Conservation (phyloP, 2,329 filamentous ascomycete genomes). For the Talaromyces sp. region DNA sequence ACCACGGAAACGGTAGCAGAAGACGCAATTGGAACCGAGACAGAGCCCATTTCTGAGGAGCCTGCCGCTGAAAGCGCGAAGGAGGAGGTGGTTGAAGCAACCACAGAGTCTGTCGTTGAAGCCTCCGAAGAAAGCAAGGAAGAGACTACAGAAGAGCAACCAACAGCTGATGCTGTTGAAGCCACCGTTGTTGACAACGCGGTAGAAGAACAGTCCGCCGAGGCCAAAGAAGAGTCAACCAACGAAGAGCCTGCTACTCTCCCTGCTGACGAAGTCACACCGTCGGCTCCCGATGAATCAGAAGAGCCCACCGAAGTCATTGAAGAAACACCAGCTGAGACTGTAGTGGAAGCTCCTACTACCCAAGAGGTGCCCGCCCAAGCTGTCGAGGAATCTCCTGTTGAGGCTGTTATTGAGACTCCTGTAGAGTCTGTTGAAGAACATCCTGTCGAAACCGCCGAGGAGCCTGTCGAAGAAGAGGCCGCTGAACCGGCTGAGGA, state of each 20-base stretch:
- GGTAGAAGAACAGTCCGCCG: neutral
- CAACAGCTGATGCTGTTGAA: neutral
- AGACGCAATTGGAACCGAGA: neutral
- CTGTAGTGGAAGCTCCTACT: neutral
- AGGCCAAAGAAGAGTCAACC: neutral
- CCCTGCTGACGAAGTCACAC: neutral
- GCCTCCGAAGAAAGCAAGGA: neutral
- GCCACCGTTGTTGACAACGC: neutral
- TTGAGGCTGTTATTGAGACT: neutral
- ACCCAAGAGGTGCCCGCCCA: neutral
- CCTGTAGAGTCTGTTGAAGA: slow-evolving; percentile 1
- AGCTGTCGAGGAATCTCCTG: neutral
- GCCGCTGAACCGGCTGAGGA: neutral
- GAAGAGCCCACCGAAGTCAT: neutral
- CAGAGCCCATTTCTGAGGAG: neutral
- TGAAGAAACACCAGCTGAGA: neutral
- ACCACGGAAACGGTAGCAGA: neutral
- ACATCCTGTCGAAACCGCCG: neutral
- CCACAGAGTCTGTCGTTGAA: neutral
- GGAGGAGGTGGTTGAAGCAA: neutral
- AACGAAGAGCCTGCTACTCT: neutral
- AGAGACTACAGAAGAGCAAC: neutral
- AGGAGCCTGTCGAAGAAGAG: neutral
- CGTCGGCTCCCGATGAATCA: neutral
- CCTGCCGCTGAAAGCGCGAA: neutral